Percentiles rank a stretch among this genome's conserved stretches.
phyloP scores from a whole-genome alignment of 257 asterid species.

The Solanum pinnatisectum region DNA sequence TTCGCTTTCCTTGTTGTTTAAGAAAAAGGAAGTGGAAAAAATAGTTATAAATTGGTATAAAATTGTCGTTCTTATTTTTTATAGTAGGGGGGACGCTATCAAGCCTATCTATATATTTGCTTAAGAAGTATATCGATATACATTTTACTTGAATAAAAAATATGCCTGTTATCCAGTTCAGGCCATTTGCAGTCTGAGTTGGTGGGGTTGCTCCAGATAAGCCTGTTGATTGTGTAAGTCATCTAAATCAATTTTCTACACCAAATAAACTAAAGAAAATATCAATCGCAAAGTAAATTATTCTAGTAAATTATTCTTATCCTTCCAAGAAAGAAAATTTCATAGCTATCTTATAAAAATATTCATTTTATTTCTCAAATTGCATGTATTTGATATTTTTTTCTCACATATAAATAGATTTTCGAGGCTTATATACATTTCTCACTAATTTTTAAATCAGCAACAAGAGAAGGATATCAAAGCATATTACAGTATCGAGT shows the following conservation, averaged over 20 bases:
- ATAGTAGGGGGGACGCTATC: background rate
- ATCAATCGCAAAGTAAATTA: too few species aligned
- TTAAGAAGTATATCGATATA: background rate
- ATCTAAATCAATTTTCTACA: background rate
- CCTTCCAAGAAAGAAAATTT: background rate
- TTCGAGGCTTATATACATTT: too few species aligned
- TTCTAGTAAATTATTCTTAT: too few species aligned
- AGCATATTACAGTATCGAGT: too few species aligned
- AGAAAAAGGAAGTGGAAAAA: background rate
- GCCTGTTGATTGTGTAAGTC: background rate
- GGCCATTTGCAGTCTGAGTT: background rate
- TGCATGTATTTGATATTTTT: too few species aligned
- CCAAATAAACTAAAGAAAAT: background rate
- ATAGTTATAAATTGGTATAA: background rate
- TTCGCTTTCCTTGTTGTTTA: too few species aligned
- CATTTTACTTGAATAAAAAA: background rate
- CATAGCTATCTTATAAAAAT: too few species aligned
- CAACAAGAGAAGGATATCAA: too few species aligned
- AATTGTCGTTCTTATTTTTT: too few species aligned
- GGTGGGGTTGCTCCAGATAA: background rate
- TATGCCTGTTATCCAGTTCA: background rate
- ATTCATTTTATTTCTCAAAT: too few species aligned
- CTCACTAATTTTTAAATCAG: too few species aligned
- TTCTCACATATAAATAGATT: too few species aligned
- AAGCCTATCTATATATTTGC: background rate